Evolutionary conservation across 2,329 filamentous ascomycete species (phyloP).

Genomic region (Phaeosphaeriaceae sp.): DNA sequence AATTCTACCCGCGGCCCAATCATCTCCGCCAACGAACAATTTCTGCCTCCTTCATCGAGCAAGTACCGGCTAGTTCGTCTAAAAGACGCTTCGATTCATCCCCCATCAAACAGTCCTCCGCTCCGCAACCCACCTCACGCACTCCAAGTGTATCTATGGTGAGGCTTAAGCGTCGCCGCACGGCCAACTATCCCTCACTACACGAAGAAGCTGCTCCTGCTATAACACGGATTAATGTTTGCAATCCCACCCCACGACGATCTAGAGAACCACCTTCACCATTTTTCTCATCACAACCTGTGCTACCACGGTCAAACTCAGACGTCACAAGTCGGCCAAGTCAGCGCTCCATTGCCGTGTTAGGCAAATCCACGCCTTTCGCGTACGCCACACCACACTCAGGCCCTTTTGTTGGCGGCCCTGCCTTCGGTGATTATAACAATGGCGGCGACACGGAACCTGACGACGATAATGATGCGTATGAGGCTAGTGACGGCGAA

Average conservation of each 20-base stretch:
- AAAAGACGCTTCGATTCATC: constrained; percentile 42
- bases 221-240: constrained; percentile 39
- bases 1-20: constrained; percentile 37
- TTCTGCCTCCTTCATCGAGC: constrained; percentile 38
- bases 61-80: constrained; percentile 25
- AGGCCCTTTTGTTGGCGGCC: constrained; percentile 42
- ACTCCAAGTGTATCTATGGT: constrained; percentile 44
- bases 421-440: constrained; percentile 28
- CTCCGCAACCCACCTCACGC: constrained; percentile 36
- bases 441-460: constrained; percentile 43
- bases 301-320: constrained; percentile 37
- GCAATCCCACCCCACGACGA: constrained; percentile 50
- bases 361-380: constrained; percentile 59
- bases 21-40: constrained; percentile 32
- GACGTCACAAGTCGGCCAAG: constrained; percentile 51
- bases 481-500: constrained; percentile 35
- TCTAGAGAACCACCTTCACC: constrained; percentile 54
- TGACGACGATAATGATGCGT: constrained; percentile 43
- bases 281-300: constrained; percentile 43
- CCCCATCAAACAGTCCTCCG: constrained; percentile 36
- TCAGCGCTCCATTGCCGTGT: constrained; percentile 46
- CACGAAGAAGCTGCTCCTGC: constrained; percentile 15
- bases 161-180: constrained; percentile 57
- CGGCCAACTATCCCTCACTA: constrained; percentile 36
- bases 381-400: constrained; percentile 80